Conservation (phyloP, 148 eudicot genomes). For the Beta vulgaris region DNA sequence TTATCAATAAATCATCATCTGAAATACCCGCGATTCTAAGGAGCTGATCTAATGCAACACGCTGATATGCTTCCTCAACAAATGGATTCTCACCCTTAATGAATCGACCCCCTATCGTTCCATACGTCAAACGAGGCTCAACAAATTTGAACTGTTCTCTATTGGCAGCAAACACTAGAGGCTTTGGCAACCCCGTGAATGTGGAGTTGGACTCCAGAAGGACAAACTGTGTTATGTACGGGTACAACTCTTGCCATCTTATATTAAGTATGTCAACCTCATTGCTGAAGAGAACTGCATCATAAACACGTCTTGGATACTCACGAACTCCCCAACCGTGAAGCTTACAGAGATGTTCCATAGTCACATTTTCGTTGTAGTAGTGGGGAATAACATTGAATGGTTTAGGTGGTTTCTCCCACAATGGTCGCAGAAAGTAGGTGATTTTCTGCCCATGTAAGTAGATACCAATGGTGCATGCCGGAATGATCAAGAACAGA, state of each 20-base stretch:
- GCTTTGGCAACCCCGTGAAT: conserved; percentile 70
- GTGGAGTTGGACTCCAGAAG: conserved; percentile 81
- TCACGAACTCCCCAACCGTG: conserved; percentile 85
- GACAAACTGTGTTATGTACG: conserved; percentile 63
- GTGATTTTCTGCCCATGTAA: conserved; percentile 77
- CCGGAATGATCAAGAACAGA: conserved; percentile 50
- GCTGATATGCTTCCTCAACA: conserved; percentile 77
- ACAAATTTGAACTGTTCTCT: conserved; percentile 55
- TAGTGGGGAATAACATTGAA: conserved; percentile 67
- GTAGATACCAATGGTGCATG: conserved; percentile 43
- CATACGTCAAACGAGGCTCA: conserved; percentile 70
- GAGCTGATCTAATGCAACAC: conserved; percentile 70
- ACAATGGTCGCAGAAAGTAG: conserved; percentile 71
- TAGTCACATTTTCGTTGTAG: conserved; percentile 60
- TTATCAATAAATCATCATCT: conserved; percentile 69
- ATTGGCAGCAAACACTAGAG: conserved; percentile 41
- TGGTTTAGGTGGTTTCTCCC: conserved; percentile 78
- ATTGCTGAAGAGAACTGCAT: conserved; percentile 74
- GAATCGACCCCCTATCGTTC: conserved; percentile 57
- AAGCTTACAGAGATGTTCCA: conserved; percentile 69
- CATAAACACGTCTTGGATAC: conserved; percentile 71
- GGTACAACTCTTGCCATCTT: conserved; percentile 80
- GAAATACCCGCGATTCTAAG: conserved; percentile 61
- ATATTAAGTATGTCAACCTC: conserved; percentile 61
- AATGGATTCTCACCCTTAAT: conserved; percentile 65